Evolutionary conservation across 805 yeast species (phyloP).

Genomic region (Millerozyma acaciae): DNA sequence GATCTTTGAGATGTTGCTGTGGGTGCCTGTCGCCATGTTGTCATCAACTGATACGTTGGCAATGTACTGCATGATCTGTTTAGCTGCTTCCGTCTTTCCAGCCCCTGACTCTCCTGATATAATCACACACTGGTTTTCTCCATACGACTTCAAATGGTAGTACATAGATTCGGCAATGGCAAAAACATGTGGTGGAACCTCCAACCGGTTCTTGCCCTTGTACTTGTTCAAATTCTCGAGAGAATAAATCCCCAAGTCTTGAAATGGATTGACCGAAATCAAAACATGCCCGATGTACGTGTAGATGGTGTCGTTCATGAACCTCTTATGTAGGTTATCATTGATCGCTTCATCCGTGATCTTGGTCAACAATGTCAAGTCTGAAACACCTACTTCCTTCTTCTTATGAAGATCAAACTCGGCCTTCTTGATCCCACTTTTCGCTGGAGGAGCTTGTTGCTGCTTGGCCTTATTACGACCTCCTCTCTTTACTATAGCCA

Average conservation of each 20-base stretch:
- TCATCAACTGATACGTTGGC: conserved; percentile 75
- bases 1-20: conserved; percentile 73
- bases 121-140: conserved; percentile 94
- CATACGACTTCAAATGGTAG: conserved; percentile 89
- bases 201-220: conserved; percentile 88
- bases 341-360: conserved; percentile 91
- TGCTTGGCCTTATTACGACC: conserved; percentile 54
- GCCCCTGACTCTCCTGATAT: conserved; percentile 98
- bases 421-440: conserved; percentile 72
- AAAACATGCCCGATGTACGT: conserved; percentile 92
- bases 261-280: conserved; percentile 94
- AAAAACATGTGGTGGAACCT: conserved; percentile 96
- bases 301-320: conserved; percentile 84
- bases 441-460: conserved; percentile 48
- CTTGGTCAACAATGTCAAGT: conserved; percentile 80
- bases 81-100: conserved; percentile 97
- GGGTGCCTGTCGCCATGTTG: conserved; percentile 31
- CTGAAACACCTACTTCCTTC: conserved; percentile 98
- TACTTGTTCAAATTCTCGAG: conserved; percentile 70
- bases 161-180: conserved; percentile 98
- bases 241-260: conserved; percentile 94
- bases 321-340: conserved; percentile 84
- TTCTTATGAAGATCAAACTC: conserved; percentile 83
- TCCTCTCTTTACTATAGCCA: conserved; percentile 80
- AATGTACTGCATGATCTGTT: conserved; percentile 95